Evolutionary conservation across 2,329 filamentous ascomycete genomes (phyloP), one percentile per base, ranked within the genome.

Genomic region (Paradendryphiella salina): DNA sequence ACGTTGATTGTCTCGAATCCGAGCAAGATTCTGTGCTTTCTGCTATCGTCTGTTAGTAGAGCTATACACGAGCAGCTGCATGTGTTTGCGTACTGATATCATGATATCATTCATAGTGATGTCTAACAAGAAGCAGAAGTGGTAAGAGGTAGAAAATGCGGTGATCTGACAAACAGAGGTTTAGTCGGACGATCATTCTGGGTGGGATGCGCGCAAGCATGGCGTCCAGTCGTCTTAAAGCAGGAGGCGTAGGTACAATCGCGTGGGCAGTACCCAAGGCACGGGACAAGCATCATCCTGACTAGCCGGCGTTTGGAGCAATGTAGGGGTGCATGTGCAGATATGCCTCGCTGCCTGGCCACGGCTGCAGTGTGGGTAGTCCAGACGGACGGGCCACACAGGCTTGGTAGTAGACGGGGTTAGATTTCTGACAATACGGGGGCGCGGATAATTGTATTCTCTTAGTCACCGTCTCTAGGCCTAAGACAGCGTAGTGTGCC

Each of bases 1-100:
- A 72, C 69, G 80, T 69, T 91, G 88, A 64, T 91, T 92, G 63
- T 91, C 86, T 57, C 88, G 82, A 59, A 90, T 86, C 50, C 87
- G 85, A 38, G 82, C 80, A 28, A 79, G 72, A 44, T 77, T 77
- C 45, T 74, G 70, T 29, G 65, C 63, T 52, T 70, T 73, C 52
- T 73, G 57, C 55, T 60, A 33, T 5, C 14, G 15, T 17, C 23
- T 10, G 50, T 65, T 23, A 61, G 51, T 13, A 26, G 20, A 15
- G 35, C 28, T 13, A 13, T 17, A 29, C 18, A 21, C 9, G 17
- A 14, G 11, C 9, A 32, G 39, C 17, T 37, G 40, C 8, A 17
- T n/a, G 10, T 34, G 41, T 26, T 37, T 17, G 11, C 44, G 38
- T 37, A 67, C 67, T 52, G 63, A 63, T 50, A 53, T 29, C 31